A percentile compares a stretch with the other conserved stretches of the same genome.
Conservation (phyloP, 164 flowering plant genomes). For the Liquidambar formosana region DNA sequence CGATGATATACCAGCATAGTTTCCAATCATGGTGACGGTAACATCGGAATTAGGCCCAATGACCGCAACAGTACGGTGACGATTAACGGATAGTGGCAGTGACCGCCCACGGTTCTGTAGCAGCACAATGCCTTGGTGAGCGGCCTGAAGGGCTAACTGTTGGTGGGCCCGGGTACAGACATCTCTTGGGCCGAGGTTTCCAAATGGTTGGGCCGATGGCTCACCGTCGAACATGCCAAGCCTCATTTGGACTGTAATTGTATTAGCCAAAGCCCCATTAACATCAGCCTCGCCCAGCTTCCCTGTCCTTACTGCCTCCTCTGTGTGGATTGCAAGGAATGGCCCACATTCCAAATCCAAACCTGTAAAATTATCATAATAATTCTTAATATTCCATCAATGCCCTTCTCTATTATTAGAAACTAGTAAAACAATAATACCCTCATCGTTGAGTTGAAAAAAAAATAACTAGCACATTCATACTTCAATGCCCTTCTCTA, state of each 20-base stretch:
- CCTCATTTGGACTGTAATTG: constrained; percentile 63
- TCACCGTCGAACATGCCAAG: constrained; percentile 76
- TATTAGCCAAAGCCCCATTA: constrained; percentile 48
- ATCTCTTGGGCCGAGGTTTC: constrained; percentile 52
- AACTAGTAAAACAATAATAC: too few species aligned
- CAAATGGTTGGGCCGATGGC: constrained; percentile 47
- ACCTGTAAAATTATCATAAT: constrained; percentile 30
- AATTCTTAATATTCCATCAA: too few species aligned
- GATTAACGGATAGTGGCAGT: constrained; percentile 45
- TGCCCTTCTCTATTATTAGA: too few species aligned
- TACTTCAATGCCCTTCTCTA: too few species aligned
- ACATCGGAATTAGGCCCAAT: constrained; percentile 72
- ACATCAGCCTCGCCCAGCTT: constrained; percentile 46
- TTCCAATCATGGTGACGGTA: constrained; percentile 68
- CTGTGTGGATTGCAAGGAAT: constrained; percentile 48
- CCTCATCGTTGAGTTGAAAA: too few species aligned
- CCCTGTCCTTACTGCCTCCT: constrained; percentile 43
- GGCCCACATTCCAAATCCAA: constrained; percentile 80
- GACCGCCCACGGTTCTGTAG: constrained; percentile 39
- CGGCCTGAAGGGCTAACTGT: constrained; percentile 65
- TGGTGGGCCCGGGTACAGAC: constrained; percentile 61
- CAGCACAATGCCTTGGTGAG: constrained; percentile 67
- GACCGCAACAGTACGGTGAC: constrained; percentile 53
- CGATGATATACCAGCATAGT: constrained; percentile 52
- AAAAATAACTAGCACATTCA: too few species aligned